phyloP scores from a whole-genome alignment of 2,329 filamentous ascomycete genomes.

The Sclerotinia sclerotiorum region DNA sequence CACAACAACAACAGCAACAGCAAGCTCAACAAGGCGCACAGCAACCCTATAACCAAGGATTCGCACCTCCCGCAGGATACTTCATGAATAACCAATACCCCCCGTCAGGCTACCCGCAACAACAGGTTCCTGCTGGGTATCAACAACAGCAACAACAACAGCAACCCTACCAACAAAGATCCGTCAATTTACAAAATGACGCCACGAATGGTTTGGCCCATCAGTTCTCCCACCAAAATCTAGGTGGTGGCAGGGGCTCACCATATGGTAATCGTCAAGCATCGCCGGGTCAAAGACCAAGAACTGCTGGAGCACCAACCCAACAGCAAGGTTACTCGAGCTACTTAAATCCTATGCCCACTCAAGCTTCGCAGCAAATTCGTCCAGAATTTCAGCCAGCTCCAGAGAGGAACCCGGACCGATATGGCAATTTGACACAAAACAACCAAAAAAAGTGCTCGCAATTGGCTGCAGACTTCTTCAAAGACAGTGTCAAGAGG shows the following conservation, averaged over 20 bases:
- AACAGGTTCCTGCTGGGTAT: slow-evolving; percentile 50
- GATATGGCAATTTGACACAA: slow-evolving; percentile 63
- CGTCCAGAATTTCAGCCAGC: slow-evolving; percentile 74
- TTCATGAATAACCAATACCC: slow-evolving; percentile 57
- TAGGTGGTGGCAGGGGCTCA: slow-evolving; percentile 70
- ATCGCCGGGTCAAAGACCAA: slow-evolving; percentile 73
- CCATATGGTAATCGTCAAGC: slow-evolving; percentile 66
- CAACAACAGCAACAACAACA: slow-evolving; percentile 50
- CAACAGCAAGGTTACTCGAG: slow-evolving; percentile 61
- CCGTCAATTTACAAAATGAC: slow-evolving; percentile 67
- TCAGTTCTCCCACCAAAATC: slow-evolving; percentile 95
- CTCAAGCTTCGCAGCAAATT: slow-evolving; percentile 53
- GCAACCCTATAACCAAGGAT: slow-evolving; percentile 47
- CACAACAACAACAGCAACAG: slow-evolving; percentile 42
- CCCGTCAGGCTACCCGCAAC: slow-evolving; percentile 49
- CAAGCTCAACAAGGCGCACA: slow-evolving; percentile 44
- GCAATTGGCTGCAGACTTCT: slow-evolving; percentile 81
- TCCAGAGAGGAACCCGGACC: slow-evolving; percentile 84
- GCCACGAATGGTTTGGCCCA: slow-evolving; percentile 88
- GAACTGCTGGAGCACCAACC: slow-evolving; percentile 72
- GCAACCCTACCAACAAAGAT: slow-evolving; percentile 47
- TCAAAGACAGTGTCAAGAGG: slow-evolving; percentile 97
- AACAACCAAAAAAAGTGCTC: slow-evolving; percentile 71
- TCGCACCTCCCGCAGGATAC: slow-evolving; percentile 51
- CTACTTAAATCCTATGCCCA: slow-evolving; percentile 69